These are phyloP conservation scores for Malassezia sympodialis DNA, from an alignment of 1,284 basidiomycete species.

Conservation along the genomic window DNA sequence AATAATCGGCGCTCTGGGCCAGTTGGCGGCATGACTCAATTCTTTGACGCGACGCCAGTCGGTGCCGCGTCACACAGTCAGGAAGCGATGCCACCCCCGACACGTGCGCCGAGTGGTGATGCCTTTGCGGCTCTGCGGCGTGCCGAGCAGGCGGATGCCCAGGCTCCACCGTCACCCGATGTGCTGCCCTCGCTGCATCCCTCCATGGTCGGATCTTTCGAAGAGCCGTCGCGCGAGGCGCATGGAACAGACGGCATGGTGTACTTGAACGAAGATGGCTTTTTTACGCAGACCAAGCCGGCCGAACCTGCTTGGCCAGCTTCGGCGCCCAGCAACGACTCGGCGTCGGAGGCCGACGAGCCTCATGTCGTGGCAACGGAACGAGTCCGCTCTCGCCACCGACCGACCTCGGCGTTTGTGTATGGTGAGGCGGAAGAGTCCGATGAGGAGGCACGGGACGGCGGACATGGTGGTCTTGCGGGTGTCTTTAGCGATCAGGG, in stretches of 20 bases:
- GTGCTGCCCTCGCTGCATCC: constrained; percentile 30
- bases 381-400: not conserved
- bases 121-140: constrained; percentile 37
- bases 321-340: not conserved
- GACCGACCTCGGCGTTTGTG: constrained; percentile 23
- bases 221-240: constrained; percentile 17
- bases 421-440: constrained; percentile 46
- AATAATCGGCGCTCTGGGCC: constrained; percentile 22
- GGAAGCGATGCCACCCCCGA: constrained; percentile 33
- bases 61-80: not conserved
- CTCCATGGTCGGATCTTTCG: constrained; percentile 24
- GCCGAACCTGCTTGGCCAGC: not conserved
- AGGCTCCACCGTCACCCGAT: constrained; percentile 23
- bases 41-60: constrained; percentile 23
- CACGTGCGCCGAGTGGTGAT: constrained; percentile 19
- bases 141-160: constrained; percentile 26
- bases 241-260: constrained; percentile 17
- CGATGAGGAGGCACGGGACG: constrained; percentile 21
- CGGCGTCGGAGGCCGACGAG: not conserved
- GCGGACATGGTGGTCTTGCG: constrained; percentile 30
- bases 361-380: not conserved
- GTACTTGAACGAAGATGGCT: constrained; percentile 41
- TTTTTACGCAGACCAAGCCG: constrained; percentile 43
- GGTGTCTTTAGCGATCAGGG: constrained; percentile 35
- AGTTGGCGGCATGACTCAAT: constrained; percentile 29